These are phyloP conservation scores for Aspergillus udagawae DNA, from an alignment of 2,329 filamentous ascomycete species.

Conservation along the genomic window DNA sequence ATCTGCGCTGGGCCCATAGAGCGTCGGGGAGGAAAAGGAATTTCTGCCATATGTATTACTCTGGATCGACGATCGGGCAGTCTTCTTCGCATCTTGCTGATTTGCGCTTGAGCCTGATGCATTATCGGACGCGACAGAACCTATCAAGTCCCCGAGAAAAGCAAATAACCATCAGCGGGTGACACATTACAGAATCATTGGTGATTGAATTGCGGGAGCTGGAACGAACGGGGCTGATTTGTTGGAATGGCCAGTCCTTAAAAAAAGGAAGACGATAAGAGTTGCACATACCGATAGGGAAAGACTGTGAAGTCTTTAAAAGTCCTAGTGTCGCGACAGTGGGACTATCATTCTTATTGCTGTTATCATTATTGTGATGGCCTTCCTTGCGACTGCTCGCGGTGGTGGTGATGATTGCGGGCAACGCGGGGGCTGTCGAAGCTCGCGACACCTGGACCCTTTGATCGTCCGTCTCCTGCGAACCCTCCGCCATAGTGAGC, in stretches of 20 bases:
- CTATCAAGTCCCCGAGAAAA: constrained; percentile 12
- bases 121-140: constrained; percentile 25
- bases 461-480: constrained; percentile 19
- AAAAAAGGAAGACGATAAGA: not conserved
- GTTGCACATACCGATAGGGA: constrained; percentile 25
- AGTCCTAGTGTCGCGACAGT: constrained; percentile 9
- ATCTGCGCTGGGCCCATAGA: constrained; percentile 27
- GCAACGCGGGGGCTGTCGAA: constrained; percentile 21
- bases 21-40: constrained; percentile 22
- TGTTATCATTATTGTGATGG: constrained; percentile 5
- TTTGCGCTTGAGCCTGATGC: constrained; percentile 28
- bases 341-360: constrained; percentile 7
- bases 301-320: constrained; percentile 17
- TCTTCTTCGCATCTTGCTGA: constrained; percentile 25
- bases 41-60: constrained; percentile 21
- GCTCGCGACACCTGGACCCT: constrained; percentile 20
- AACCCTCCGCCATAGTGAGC: constrained; percentile 31
- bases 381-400: constrained; percentile 16
- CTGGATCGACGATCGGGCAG: constrained; percentile 12
- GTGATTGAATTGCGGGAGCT: not conserved
- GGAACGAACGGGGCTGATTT: constrained; percentile 5
- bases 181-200: constrained; percentile 2
- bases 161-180: constrained; percentile 1
- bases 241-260: not conserved
- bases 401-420: constrained; percentile 19